These are phyloP conservation scores for Panaeolus papilionaceus DNA, from an alignment of 768 basidiomycete genomes.

Conservation along the genomic window DNA sequence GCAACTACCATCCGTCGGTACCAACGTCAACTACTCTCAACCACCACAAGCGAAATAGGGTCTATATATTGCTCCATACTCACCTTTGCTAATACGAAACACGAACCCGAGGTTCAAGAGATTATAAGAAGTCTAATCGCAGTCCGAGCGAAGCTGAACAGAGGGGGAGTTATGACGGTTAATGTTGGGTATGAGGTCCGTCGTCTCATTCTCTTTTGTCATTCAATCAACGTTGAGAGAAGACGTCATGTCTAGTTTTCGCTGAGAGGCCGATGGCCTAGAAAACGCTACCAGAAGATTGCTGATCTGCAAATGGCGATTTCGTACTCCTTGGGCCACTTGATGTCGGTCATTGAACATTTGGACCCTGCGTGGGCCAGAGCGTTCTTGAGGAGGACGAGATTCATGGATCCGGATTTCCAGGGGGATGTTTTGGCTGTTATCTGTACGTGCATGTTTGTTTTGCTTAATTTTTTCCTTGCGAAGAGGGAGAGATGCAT, in stretches of 20 bases:
- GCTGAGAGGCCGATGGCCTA: constrained; percentile 79
- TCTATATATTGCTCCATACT: constrained; percentile 78
- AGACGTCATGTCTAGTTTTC: constrained; percentile 59
- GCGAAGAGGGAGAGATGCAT: too few species aligned
- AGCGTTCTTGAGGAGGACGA: constrained; percentile 76
- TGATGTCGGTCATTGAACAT: constrained; percentile 74
- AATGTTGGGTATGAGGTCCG: constrained; percentile 75
- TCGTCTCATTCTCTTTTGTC: constrained; percentile 15
- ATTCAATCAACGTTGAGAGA: neutral
- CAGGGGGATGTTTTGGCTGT: constrained; percentile 87
- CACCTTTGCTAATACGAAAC: constrained; percentile 67
- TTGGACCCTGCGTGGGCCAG: constrained; percentile 80
- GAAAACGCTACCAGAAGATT: constrained; percentile 74
- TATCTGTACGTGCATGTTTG: constrained; percentile 76
- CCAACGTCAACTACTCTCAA: constrained; percentile 73
- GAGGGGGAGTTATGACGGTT: constrained; percentile 58
- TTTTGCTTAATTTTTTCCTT: too few species aligned
- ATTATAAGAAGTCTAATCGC: constrained; percentile 75
- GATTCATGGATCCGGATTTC: constrained; percentile 80
- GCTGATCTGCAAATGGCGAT: constrained; percentile 77
- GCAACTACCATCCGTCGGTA: constrained; percentile 76
- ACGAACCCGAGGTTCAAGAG: constrained; percentile 53
- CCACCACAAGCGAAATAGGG: constrained; percentile 71
- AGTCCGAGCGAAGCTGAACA: constrained; percentile 73
- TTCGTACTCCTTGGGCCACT: constrained; percentile 70